Evolutionary conservation across 1,284 basidiomycete species (phyloP), one percentile per base, ranked within the genome.

Genomic region (Leccinum pallidistipes): DNA sequence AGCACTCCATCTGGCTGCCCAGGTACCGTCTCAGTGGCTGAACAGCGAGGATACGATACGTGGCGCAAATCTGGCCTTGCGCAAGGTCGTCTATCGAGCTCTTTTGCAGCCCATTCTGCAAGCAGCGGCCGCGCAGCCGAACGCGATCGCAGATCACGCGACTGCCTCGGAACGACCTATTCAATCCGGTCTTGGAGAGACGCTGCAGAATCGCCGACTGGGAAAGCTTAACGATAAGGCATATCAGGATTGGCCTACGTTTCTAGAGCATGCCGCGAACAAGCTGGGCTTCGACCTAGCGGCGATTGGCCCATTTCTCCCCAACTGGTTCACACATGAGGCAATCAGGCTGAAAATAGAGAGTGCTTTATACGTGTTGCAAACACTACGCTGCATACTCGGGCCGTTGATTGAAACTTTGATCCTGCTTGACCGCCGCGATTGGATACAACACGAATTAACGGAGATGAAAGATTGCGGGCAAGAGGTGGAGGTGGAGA

Each of bases 31-130:
- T 58, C 79, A 71, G 66, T 84, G 71, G 83, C 74, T 69, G 49
- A 76, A 65, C 29, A 68, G 67, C 11, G 62, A 70, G 11, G 65
- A 65, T 6, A 57, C 76, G 5, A 56, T 61, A 14, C 54, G 57
- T 14, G 65, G 64, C 5, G 72, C 80, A 6, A 69, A 72, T 34
- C 75, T 88, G 0, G 80, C 86, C 1, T 73, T 86, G 47, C 79
- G 82, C 27, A 90, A 90, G 69, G 81, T 90, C 36, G 81, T 83
- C 9, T 91, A 86, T 81, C 78, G 88, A 16, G 87, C 87, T 1
- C 74, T 89, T 29, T 67, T 86, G 21, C 72, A 73, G 9, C 71
- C 74, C 5, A 27, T 74, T 32, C 55, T 73, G 51, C 64, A 66
- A 18, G 59, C 38, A 14, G 57, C 34, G 10, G 50, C 53, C 6